These are phyloP conservation scores for Physcomitrellopsis africana DNA, from an alignment of 225 moss, liverwort and hornwort genomes.

Conservation along the genomic window DNA sequence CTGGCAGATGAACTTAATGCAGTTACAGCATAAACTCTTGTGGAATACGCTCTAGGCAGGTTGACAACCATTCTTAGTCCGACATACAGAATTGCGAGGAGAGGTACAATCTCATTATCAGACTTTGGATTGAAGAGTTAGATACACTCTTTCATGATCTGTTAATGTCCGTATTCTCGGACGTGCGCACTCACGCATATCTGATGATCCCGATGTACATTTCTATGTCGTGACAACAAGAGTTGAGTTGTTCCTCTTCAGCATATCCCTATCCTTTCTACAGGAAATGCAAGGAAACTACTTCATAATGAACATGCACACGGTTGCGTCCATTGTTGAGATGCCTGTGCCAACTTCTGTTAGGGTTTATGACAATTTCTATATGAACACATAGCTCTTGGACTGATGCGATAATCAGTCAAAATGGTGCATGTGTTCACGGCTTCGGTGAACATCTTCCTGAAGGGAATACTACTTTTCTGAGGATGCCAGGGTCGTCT, in stretches of 20 bases:
- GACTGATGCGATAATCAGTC: neutral
- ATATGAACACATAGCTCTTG: neutral
- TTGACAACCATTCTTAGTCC: slow-evolving; percentile 25
- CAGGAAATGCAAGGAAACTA: neutral
- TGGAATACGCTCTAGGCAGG: slow-evolving; percentile 20
- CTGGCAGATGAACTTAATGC: slow-evolving; percentile 32
- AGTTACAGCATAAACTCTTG: slow-evolving; percentile 10
- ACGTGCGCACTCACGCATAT: slow-evolving; percentile 12
- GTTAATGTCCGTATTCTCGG: neutral
- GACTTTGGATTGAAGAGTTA: slow-evolving; percentile 14
- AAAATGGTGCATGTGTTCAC: slow-evolving; percentile 31
- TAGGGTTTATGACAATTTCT: neutral
- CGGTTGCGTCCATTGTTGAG: neutral
- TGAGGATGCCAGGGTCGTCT: neutral
- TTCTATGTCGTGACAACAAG: slow-evolving; percentile 11
- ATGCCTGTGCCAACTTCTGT: neutral
- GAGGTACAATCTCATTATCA: slow-evolving; percentile 19
- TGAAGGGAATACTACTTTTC: slow-evolving; percentile 17
- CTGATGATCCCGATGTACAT: slow-evolving; percentile 4
- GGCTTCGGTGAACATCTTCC: neutral
- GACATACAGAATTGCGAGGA: slow-evolving; percentile 19
- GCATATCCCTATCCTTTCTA: neutral
- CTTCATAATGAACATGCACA: neutral
- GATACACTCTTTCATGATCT: slow-evolving; percentile 13
- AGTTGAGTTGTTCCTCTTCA: neutral